phyloP scores from a whole-genome alignment of 1,284 basidiomycete genomes.

The Fistulina hepatica region DNA sequence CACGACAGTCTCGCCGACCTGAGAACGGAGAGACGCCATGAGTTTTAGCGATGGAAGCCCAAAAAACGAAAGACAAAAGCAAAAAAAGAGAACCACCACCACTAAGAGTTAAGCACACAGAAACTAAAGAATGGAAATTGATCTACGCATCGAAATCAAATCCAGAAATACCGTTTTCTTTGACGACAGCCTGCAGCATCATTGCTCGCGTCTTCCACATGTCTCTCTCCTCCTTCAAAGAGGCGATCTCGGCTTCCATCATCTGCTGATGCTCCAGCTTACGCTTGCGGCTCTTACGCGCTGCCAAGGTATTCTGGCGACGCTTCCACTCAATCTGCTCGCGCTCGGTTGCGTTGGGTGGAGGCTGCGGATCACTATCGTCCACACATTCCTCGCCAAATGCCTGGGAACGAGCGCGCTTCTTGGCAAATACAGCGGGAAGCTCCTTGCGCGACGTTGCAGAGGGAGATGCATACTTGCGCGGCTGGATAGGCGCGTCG shows the following conservation, averaged over 20 bases:
- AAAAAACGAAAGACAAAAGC: no score
- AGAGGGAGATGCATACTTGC: slow-evolving; percentile 36
- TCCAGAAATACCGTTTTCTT: slow-evolving; percentile 29
- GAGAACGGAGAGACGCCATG: no score
- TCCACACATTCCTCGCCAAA: slow-evolving; percentile 35
- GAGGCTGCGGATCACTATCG: slow-evolving; percentile 23
- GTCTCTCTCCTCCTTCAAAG: slow-evolving; percentile 39
- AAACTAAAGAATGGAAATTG: no score
- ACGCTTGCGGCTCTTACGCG: slow-evolving; percentile 61
- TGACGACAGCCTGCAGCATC: slow-evolving; percentile 35
- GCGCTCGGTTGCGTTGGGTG: slow-evolving; percentile 35
- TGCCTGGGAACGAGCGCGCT: slow-evolving; percentile 21
- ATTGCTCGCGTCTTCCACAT: slow-evolving; percentile 45
- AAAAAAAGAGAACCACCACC: no score
- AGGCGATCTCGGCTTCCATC: slow-evolving; percentile 43
- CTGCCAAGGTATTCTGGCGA: slow-evolving; percentile 71
- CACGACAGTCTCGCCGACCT: no score
- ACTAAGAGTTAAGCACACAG: no score
- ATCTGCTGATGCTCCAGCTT: slow-evolving; percentile 64
- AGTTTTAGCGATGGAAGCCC: no score
- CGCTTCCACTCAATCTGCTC: slow-evolving; percentile 69
- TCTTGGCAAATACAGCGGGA: slow-evolving; percentile 32
- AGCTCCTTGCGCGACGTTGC: slow-evolving; percentile 41
- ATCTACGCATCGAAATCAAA: slow-evolving; percentile 1
- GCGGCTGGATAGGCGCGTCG: slow-evolving; percentile 40